phyloP scores from a whole-genome alignment of 331 rosid genomes.

The Saraca asoca region DNA sequence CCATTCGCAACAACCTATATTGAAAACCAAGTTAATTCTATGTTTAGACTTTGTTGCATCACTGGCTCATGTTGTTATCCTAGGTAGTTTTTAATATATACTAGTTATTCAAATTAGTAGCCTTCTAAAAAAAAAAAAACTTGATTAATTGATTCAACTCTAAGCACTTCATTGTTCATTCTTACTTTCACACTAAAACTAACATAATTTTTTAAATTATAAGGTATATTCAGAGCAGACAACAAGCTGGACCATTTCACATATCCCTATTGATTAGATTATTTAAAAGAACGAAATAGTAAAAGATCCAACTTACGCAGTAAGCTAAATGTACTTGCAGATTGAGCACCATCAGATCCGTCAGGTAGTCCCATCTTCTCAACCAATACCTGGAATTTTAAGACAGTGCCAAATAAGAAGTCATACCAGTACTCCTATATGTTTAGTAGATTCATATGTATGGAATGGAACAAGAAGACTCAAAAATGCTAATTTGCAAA shows the following conservation, averaged over 20 bases:
- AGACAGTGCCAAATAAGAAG: constrained; percentile 20
- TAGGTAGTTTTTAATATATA: constrained; percentile 1
- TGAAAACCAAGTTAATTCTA: not conserved
- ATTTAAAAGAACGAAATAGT: constrained; percentile 18
- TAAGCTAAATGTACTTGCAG: constrained; percentile 34
- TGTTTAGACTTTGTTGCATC: not conserved
- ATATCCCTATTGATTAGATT: not conserved
- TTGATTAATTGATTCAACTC: not conserved
- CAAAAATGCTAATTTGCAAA: constrained; percentile 16
- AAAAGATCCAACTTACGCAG: constrained; percentile 48
- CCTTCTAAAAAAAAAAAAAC: not conserved
- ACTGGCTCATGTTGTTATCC: not conserved
- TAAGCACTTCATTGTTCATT: constrained; percentile 8
- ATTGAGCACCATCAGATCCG: constrained; percentile 29
- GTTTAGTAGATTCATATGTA: not conserved
- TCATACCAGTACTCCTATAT: constrained; percentile 15
- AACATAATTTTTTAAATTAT: too few species aligned
- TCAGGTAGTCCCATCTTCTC: constrained; percentile 85
- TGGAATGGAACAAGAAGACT: not conserved
- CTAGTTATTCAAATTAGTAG: not conserved
- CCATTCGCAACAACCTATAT: constrained; percentile 62
- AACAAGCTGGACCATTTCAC: not conserved
- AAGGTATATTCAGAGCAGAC: constrained; percentile 7
- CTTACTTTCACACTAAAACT: not conserved
- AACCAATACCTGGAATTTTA: constrained; percentile 58